Conservation (phyloP, 495 filamentous ascomycete genomes). For the Tuber brumale region DNA sequence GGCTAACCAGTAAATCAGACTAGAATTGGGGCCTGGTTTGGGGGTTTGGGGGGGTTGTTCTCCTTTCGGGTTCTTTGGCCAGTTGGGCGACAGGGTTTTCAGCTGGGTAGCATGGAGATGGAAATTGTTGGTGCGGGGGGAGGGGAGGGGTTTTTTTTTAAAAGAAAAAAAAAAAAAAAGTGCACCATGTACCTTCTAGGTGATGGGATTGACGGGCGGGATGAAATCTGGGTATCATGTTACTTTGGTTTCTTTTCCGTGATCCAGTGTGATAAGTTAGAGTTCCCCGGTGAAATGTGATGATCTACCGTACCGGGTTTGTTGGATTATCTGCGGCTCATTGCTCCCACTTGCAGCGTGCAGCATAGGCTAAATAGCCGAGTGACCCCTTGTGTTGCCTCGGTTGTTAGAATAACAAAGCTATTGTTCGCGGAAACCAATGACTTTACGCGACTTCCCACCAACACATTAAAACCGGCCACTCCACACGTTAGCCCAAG, state of each 20-base stretch:
- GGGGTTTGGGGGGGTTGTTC: not conserved
- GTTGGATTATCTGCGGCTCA: not conserved
- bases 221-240: not conserved
- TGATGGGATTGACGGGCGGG: not conserved
- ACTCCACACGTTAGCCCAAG: not conserved
- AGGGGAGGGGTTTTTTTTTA: not conserved
- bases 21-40: not conserved
- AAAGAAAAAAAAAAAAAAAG: not conserved
- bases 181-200: not conserved
- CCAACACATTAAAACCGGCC: not conserved
- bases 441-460: not conserved
- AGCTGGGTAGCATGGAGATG: not conserved
- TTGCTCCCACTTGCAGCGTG: not conserved
- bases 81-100: not conserved
- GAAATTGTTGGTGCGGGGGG: not conserved
- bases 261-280: not conserved
- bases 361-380: not conserved
- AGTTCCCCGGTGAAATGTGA: not conserved
- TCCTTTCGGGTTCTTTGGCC: not conserved
- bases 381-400: not conserved
- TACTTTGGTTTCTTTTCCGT: not conserved
- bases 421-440: not conserved
- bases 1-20: slow-evolving; percentile 30
- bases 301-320: not conserved
- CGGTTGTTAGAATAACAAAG: not conserved